Conservation (phyloP, 192 early-diverging fungal genomes). For the Gamsiella multidivaricata region DNA sequence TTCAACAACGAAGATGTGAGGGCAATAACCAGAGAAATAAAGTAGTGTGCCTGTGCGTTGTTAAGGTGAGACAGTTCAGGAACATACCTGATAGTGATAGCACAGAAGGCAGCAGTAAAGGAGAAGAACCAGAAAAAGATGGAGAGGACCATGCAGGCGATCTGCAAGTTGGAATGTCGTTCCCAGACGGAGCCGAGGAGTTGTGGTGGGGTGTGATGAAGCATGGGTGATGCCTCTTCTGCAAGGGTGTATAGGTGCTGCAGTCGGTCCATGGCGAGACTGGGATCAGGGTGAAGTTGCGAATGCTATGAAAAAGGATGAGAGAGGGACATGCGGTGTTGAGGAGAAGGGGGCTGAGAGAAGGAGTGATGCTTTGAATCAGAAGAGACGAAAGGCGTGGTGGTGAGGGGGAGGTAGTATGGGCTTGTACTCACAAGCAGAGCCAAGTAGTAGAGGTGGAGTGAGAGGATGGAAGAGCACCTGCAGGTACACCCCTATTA, state of each 20-base stretch:
- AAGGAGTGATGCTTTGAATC: neutral
- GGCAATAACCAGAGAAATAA: too few species aligned
- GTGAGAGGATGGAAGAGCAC: too few species aligned
- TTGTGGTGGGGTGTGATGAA: neutral
- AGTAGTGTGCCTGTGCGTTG: too few species aligned
- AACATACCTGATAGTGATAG: slow-evolving; percentile 47
- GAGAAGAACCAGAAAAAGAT: slow-evolving; percentile 54
- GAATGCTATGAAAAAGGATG: neutral
- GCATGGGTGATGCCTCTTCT: neutral
- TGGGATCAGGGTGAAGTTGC: neutral
- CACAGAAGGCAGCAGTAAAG: slow-evolving; percentile 43
- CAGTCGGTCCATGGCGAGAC: slow-evolving; percentile 11
- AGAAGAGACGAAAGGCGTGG: neutral
- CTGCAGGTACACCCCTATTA: too few species aligned
- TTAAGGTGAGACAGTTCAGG: too few species aligned
- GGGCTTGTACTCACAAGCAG: too few species aligned
- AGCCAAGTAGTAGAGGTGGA: too few species aligned
- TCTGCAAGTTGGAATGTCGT: slow-evolving; percentile 46
- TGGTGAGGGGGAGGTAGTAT: too few species aligned
- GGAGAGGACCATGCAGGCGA: slow-evolving; percentile 51
- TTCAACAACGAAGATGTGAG: too few species aligned
- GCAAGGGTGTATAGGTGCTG: slow-evolving; percentile 8
- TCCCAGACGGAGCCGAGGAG: slow-evolving; percentile 51
- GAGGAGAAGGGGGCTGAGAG: too few species aligned
- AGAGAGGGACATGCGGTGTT: too few species aligned